Conservation (phyloP, 345 rosid species). For the Syzygium aromaticum region DNA sequence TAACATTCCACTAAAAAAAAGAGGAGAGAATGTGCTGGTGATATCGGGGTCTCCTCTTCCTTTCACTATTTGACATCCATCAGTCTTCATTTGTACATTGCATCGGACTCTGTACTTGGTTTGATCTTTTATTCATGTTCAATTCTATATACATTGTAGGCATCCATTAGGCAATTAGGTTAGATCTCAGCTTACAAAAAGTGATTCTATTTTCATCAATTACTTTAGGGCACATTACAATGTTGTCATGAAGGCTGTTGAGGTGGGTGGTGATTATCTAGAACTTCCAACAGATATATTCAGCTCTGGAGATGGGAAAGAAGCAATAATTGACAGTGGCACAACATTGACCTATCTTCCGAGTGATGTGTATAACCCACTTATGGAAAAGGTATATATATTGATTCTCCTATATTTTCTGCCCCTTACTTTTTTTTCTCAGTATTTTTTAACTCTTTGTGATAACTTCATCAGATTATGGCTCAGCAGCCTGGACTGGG, state of each 20-base stretch:
- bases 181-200: slow-evolving; percentile 1
- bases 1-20: not conserved
- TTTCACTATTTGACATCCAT: not conserved
- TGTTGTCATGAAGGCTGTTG: slow-evolving; percentile 55
- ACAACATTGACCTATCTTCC: slow-evolving; percentile 94
- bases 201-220: slow-evolving; percentile 8
- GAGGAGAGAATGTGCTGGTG: not conserved
- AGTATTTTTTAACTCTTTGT: not conserved
- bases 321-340: slow-evolving; percentile 87
- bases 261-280: slow-evolving; percentile 50
- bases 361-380: slow-evolving; percentile 27
- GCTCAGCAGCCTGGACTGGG: slow-evolving; percentile 40
- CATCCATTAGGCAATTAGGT: not conserved
- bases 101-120: not conserved
- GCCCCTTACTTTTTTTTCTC: not conserved
- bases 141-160: not conserved
- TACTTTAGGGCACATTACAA: slow-evolving; percentile 78
- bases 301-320: slow-evolving; percentile 30
- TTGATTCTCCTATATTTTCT: not conserved
- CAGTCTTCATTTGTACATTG: not conserved
- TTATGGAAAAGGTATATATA: slow-evolving; percentile 39
- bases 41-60: not conserved
- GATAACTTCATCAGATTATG: slow-evolving; percentile 35
- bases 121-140: not conserved
- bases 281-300: slow-evolving; percentile 48